Evolutionary conservation across 805 yeast species (phyloP).

Genomic region (Zygotorulaspora danielsina): DNA sequence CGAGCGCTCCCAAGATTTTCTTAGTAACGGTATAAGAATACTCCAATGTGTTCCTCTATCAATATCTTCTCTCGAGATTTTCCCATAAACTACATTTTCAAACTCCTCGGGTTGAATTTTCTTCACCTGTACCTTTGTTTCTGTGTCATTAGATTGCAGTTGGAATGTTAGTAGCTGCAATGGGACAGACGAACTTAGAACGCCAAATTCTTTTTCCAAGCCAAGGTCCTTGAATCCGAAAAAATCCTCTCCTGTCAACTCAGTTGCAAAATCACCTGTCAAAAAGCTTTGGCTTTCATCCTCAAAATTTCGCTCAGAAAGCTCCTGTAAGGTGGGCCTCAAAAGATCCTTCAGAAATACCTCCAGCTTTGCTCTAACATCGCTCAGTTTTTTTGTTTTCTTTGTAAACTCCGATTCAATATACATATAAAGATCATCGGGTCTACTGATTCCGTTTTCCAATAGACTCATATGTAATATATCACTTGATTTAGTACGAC

Average conservation of each 20-base stretch:
- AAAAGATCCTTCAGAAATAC: constrained; percentile 71
- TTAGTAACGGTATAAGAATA: constrained; percentile 52
- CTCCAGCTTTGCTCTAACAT: constrained; percentile 62
- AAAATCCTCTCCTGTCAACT: constrained; percentile 88
- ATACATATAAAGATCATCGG: constrained; percentile 70
- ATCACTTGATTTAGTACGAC: constrained; percentile 33
- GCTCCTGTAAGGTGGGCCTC: constrained; percentile 71
- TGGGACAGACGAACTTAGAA: constrained; percentile 82
- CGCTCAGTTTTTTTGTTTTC: constrained; percentile 65
- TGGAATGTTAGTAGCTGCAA: constrained; percentile 61
- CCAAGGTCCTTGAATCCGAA: constrained; percentile 96
- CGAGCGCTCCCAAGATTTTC: constrained; percentile 41
- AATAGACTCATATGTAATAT: constrained; percentile 60
- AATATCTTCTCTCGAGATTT: constrained; percentile 50
- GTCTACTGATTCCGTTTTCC: constrained; percentile 83
- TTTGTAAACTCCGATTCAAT: constrained; percentile 67
- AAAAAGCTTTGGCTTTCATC: constrained; percentile 93
- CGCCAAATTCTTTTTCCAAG: constrained; percentile 83
- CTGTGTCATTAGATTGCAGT: constrained; percentile 64
- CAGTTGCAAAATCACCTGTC: constrained; percentile 91
- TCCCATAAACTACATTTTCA: constrained; percentile 49
- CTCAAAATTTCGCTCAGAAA: constrained; percentile 71
- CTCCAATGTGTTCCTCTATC: constrained; percentile 47
- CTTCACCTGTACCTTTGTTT: constrained; percentile 48
- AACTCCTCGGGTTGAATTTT: constrained; percentile 62